A percentile compares a stretch with the other conserved stretches of the same genome.
These are phyloP conservation scores for Terfezia claveryi DNA, from an alignment of 495 filamentous ascomycete genomes.

Conservation along the genomic window DNA sequence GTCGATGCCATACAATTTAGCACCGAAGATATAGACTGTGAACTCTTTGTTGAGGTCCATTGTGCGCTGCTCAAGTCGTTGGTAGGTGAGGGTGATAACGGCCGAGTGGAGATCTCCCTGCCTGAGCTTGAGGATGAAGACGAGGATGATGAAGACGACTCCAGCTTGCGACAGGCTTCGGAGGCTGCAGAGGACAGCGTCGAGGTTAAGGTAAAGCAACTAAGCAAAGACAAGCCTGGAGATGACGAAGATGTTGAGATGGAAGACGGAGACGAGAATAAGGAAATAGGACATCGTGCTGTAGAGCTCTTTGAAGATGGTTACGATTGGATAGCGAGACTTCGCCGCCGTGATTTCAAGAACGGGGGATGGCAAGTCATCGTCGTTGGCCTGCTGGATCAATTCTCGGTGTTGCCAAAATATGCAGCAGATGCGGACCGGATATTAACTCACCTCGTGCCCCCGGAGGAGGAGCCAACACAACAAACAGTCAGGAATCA, in stretches of 20 bases:
- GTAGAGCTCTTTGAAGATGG: conserved; percentile 43
- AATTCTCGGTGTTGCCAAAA: conserved; percentile 53
- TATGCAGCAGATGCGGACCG: conserved; percentile 52
- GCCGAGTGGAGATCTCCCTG: conserved; percentile 54
- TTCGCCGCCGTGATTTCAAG: conserved; percentile 64
- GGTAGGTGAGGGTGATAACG: conserved; percentile 48
- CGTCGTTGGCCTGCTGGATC: conserved; percentile 65
- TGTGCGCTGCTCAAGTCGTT: conserved; percentile 77
- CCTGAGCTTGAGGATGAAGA: conserved; percentile 52
- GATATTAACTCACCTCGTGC: conserved; percentile 56
- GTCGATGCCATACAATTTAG: conserved; percentile 66
- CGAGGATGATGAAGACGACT: conserved; percentile 38
- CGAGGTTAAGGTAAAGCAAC: conserved; percentile 16
- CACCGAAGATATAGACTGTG: conserved; percentile 55
- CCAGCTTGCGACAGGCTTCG: conserved; percentile 22
- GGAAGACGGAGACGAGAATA: conserved; percentile 17
- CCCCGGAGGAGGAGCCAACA: conserved; percentile 47
- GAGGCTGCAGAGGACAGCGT: conserved; percentile 3
- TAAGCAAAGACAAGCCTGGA: conserved; percentile 10
- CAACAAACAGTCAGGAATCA: conserved; percentile 45
- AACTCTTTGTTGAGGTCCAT: conserved; percentile 76
- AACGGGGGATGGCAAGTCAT: conserved; percentile 84
- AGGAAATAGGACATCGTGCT: conserved; percentile 42
- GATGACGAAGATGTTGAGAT: conserved; percentile 26
- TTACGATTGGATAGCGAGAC: conserved; percentile 63